phyloP scores from a whole-genome alignment of 768 basidiomycete species.

The Lepiota brunneoincarnata region DNA sequence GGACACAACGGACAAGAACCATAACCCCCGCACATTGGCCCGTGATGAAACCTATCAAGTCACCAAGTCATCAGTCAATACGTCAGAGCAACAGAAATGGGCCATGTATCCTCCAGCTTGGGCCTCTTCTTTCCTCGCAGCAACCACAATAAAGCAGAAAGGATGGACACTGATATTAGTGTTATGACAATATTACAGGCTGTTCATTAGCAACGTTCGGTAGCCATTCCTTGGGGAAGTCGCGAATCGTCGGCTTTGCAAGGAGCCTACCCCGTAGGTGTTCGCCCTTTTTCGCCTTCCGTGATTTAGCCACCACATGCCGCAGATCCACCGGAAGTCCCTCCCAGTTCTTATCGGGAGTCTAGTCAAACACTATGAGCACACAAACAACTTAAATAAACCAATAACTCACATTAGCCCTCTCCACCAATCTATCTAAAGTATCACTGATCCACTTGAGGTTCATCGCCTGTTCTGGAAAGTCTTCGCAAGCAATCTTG shows the following conservation, averaged over 20 bases:
- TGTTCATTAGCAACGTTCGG: slow-evolving; percentile 28
- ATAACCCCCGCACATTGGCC: too few relatives aligned
- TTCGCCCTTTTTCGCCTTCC: slow-evolving; percentile 74
- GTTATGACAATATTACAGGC: slow-evolving; percentile 6
- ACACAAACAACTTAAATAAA: slow-evolving; percentile 9
- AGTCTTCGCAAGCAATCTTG: slow-evolving; percentile 90
- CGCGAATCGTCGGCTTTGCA: slow-evolving; percentile 61
- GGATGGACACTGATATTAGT: slow-evolving; percentile 1
- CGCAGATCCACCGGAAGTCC: slow-evolving; percentile 81
- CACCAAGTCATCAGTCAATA: too few relatives aligned
- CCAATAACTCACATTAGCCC: slow-evolving; percentile 73
- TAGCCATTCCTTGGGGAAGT: slow-evolving; percentile 89
- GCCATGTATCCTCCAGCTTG: too few relatives aligned
- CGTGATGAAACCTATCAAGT: too few relatives aligned
- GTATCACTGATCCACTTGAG: slow-evolving; percentile 92
- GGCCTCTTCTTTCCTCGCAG: too few relatives aligned
- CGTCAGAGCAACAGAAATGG: too few relatives aligned
- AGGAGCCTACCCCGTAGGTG: slow-evolving; percentile 54
- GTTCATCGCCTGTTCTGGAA: slow-evolving; percentile 81
- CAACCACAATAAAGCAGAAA: not conserved
- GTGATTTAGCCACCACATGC: slow-evolving; percentile 68
- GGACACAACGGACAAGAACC: too few relatives aligned
- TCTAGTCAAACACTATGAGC: slow-evolving; percentile 26
- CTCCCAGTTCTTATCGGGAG: slow-evolving; percentile 43
- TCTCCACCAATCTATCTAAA: slow-evolving; percentile 71